Evolutionary conservation across 306 rosid genomes (phyloP), one percentile per base, ranked within the genome.

Genomic region (Rosa rugosa): DNA sequence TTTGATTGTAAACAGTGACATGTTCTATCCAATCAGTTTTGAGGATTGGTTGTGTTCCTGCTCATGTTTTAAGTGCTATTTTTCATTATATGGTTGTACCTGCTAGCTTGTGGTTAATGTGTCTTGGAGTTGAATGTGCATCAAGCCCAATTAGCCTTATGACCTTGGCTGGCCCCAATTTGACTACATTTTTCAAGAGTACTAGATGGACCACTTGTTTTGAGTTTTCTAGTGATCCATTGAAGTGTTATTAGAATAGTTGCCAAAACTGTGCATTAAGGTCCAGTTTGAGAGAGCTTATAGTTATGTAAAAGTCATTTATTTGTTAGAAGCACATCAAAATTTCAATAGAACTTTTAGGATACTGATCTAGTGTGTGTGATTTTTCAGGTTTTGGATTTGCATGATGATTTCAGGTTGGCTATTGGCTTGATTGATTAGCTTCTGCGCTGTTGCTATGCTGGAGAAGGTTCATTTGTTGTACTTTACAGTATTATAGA

Each of bases 1-100:
- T 45, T 62, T 14, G 10, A 36, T 27, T 44, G 80, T 51, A 68
- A 77, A 50, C 75, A 44, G 47, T 53, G 60, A 31, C 5, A 25
- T 60, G 23, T 40, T 38, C 44, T 0, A 11, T 72, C 80, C 47
- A 20, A 45, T 20, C 14, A 54, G 42, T 44, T 20, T 60, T 6
- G 31, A 45, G 75, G 50, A 65, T 77, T 69, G 71, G 41, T 64
- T 50, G 54, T 51, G 73, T 79, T 69, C 69, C 38, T 69, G 38
- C 23, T 27, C 51, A 5, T 45, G 69, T 8, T 45, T 36, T 59
- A 3, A 59, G 42, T 20, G 53, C 57, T 13, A 5, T 75, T 69
- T 67, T 20, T 16, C 59, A 44, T 73, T 65, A 25, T 41, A 44
- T 5, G 51, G 34, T 73, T 53, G 34, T 50, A 36, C 17, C 0